Evolutionary conservation across 2,329 filamentous ascomycete genomes (phyloP).

Genomic region (Cladosporium austrohemisphaericum): DNA sequence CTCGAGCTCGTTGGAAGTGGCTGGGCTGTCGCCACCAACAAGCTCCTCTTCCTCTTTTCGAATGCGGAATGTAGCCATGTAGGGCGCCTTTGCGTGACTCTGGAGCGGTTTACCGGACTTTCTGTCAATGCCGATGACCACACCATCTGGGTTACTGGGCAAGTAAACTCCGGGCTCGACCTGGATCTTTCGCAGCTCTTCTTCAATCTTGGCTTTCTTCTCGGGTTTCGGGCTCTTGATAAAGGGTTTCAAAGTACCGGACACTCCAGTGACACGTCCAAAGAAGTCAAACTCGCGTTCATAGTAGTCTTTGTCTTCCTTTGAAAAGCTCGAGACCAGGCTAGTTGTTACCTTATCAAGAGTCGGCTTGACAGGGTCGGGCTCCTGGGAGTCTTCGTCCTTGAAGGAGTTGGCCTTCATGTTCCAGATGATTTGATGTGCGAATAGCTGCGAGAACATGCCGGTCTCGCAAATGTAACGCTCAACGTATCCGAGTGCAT

Average conservation of each 20-base stretch:
- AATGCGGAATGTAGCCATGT: constrained; percentile 98
- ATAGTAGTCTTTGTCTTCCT: constrained; percentile 78
- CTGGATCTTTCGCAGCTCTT: constrained; percentile 94
- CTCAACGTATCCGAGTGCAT: constrained; percentile 89
- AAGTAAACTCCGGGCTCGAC: constrained; percentile 97
- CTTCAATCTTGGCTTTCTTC: constrained; percentile 99
- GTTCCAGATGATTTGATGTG: constrained; percentile 99
- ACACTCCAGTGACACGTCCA: constrained; percentile 90
- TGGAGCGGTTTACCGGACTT: constrained; percentile 97
- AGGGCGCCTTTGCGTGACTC: constrained; percentile 96
- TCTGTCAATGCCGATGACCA: constrained; percentile 95
- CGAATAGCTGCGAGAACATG: constrained; percentile 95
- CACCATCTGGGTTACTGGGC: constrained; percentile 92
- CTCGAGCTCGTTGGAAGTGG: background rate
- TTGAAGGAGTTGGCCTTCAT: constrained; percentile 99
- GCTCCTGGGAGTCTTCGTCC: constrained; percentile 87
- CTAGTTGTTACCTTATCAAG: constrained; percentile 85
- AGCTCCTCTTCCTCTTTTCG: constrained; percentile 68
- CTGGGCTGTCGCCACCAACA: constrained; percentile 33
- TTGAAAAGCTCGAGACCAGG: constrained; percentile 77
- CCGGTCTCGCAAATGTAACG: constrained; percentile 96
- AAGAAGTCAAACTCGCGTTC: constrained; percentile 98
- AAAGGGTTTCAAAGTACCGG: constrained; percentile 88
- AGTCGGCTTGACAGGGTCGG: constrained; percentile 88
- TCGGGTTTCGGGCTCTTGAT: constrained; percentile 91